Conservation (phyloP, 495 filamentous ascomycete genomes). For the Neurospora tetrasperma region DNA sequence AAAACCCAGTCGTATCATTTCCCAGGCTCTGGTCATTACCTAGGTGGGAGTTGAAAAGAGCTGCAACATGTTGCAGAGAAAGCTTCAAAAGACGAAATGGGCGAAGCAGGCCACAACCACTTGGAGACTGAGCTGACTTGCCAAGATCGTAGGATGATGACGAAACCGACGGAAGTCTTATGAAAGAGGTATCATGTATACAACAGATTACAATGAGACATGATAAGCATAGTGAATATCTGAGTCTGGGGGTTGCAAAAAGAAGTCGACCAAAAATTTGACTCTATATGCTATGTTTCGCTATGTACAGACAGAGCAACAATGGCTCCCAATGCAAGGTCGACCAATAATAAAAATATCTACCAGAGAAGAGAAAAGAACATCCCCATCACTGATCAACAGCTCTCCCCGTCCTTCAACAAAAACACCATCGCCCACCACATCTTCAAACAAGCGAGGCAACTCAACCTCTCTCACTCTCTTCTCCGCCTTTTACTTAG, state of each 20-base stretch:
- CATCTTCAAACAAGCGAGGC: neutral
- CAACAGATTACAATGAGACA: too few relatives aligned
- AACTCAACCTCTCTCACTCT: neutral
- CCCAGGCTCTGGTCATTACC: neutral
- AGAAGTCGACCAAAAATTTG: too few relatives aligned
- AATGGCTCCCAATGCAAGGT: neutral
- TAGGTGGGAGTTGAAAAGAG: neutral
- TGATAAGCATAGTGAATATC: too few relatives aligned
- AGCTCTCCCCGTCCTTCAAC: neutral
- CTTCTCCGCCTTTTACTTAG: too few relatives aligned
- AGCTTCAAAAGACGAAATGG: neutral
- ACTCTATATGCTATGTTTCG: neutral
- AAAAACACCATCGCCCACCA: neutral
- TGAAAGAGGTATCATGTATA: neutral
- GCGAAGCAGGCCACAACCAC: neutral
- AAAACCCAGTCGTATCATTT: neutral
- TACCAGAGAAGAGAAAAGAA: neutral
- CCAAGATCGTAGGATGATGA: neutral
- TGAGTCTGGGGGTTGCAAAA: too few relatives aligned
- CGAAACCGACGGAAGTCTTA: neutral
- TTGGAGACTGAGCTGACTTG: neutral
- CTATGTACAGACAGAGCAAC: neutral
- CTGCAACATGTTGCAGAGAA: neutral
- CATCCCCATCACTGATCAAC: neutral
- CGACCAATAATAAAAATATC: neutral